phyloP scores from a whole-genome alignment of 306 rosid genomes.

The Erythrophleum fordii region DNA sequence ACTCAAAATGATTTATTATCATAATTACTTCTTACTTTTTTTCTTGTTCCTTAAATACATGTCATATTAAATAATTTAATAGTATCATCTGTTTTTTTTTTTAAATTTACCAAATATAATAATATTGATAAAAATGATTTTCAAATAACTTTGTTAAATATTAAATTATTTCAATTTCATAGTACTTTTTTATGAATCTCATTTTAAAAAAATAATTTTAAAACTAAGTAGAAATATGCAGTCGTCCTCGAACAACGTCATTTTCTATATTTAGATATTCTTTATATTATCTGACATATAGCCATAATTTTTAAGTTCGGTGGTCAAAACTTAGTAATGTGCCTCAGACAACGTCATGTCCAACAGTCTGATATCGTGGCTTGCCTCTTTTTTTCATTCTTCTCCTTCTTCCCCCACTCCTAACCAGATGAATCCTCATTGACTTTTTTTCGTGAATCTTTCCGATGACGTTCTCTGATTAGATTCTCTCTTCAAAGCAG shows the following conservation, averaged over 20 bases:
- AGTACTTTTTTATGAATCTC: neutral
- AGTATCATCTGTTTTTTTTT: no score
- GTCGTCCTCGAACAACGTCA: no score
- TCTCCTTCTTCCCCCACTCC: conserved; percentile 8
- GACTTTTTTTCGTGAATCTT: conserved; percentile 49
- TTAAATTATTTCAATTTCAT: neutral
- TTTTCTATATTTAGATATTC: neutral
- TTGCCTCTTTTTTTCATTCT: neutral
- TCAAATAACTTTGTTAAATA: no score
- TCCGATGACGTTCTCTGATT: conserved; percentile 59
- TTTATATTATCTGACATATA: conserved; percentile 23
- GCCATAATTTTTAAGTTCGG: neutral
- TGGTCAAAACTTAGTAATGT: conserved; percentile 49
- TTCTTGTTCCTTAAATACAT: no score
- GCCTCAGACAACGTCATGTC: conserved; percentile 32
- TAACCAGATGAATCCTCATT: conserved; percentile 41
- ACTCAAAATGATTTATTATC: no score
- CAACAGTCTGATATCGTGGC: conserved; percentile 32
- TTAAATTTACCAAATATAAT: no score
- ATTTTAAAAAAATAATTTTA: neutral
- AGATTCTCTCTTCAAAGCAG: conserved; percentile 61
- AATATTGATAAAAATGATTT: no score
- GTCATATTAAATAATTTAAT: neutral
- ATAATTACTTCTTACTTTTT: no score
- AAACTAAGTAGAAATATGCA: neutral